Evolutionary conservation across 1,284 basidiomycete species (phyloP), one percentile per base, ranked within the genome.

Genomic region (Phellopilus nigrolimitatus): DNA sequence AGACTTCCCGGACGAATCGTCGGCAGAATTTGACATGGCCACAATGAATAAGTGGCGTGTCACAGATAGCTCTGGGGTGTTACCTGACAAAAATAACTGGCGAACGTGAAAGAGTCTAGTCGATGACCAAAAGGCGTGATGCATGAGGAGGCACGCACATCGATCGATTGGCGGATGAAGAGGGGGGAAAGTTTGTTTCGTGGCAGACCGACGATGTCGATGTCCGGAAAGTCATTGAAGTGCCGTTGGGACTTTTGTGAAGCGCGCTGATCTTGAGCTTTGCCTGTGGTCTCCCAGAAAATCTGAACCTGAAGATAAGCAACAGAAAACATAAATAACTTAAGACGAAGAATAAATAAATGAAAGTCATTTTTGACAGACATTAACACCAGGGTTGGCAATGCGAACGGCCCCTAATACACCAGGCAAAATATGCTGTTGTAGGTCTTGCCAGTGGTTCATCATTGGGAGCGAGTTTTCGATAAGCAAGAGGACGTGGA

Each of bases 161-260:
- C 54, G 44, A 56, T 50, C 34, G 54, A 56, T 47, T 51, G 49
- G 22, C 48, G 49, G 37, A 56, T 52, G 46, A 56, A 56, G 39
- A 44, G 46, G 13, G 54, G 49, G 38, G 54, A 56, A 13, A 56
- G 31, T 31, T 37, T 56, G 49, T 56, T 56, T 17, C 34, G 49
- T 28, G 54, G 54, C 19, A 52, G 43, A 37, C 47, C 50, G 15
- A 56, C 50, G 28, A 56, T 56, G 31, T 56, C 54, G 49, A 56
- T 56, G 33, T 56, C 45, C 15, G 54, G 54, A 22, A 56, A 56
- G 19, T 56, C 54, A 43, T 56, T 52, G 49, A 56, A 56, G 43
- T 56, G 54, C 22, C 54, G 49, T 22, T 51, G 50, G 1, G 44
- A 33, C 28, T 56, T 56, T 15, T 44, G 48, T 33, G 42, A 9